These are phyloP conservation scores for Isochrysis galbana DNA, from an alignment of 78 protist species.

Conservation along the genomic window DNA sequence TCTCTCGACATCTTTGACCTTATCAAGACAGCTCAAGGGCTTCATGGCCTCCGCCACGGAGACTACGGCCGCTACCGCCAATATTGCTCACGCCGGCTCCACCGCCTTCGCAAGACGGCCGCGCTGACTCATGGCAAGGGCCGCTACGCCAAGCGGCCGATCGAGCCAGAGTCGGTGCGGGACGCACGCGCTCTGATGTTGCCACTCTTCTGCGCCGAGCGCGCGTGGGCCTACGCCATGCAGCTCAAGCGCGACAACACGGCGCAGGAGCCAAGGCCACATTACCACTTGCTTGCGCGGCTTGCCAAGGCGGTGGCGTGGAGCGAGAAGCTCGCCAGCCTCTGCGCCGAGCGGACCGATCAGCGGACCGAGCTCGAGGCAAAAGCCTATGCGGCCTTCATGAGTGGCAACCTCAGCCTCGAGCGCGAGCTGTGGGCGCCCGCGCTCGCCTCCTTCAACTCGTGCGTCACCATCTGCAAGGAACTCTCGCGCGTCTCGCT, in stretches of 20 bases:
- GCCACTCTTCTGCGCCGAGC: constrained; percentile 38
- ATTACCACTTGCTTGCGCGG: background rate
- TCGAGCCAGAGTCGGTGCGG: background rate
- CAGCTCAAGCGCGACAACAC: background rate
- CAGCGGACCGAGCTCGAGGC: constrained; percentile 23
- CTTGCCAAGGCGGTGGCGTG: constrained; percentile 28
- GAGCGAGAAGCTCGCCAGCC: background rate
- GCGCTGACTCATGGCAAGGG: background rate
- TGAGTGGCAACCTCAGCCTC: background rate
- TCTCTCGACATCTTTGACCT: background rate
- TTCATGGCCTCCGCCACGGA: constrained; percentile 38
- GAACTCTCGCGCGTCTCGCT: background rate
- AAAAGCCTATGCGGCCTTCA: constrained; percentile 18
- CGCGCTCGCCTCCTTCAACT: background rate
- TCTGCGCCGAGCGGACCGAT: constrained; percentile 28
- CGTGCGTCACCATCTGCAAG: background rate
- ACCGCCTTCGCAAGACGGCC: background rate
- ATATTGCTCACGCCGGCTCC: constrained; percentile 30
- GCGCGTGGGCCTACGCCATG: constrained; percentile 55
- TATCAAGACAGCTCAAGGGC: constrained; percentile 16
- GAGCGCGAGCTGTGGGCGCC: constrained; percentile 21
- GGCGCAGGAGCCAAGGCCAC: background rate
- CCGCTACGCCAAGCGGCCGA: background rate
- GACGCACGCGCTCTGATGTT: background rate
- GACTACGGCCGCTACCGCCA: constrained; percentile 40